These are phyloP conservation scores for Hirschioporus abietinus DNA, from an alignment of 768 basidiomycete genomes.

Conservation along the genomic window DNA sequence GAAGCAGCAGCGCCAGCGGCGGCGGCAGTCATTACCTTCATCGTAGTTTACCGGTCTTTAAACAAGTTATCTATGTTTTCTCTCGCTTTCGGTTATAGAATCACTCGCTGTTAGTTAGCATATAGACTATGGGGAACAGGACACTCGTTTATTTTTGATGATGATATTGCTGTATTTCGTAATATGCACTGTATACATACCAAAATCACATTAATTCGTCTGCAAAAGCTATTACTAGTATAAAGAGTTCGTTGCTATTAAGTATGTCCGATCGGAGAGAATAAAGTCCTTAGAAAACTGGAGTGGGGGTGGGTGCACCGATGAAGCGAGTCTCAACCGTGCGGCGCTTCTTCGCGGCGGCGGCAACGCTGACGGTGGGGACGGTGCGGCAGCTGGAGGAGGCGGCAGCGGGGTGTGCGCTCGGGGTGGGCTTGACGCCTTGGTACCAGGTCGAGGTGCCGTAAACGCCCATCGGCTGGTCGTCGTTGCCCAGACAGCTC, in stretches of 20 bases:
- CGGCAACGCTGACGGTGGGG: slow-evolving; percentile 26
- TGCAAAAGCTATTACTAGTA: neutral
- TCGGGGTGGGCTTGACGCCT: slow-evolving; percentile 33
- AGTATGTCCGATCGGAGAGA: neutral
- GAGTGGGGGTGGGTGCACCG: neutral
- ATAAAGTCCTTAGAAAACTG: neutral
- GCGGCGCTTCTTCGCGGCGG: slow-evolving; percentile 11
- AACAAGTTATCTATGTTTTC: no score
- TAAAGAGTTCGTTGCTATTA: neutral
- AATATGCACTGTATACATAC: neutral
- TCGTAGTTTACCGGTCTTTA: neutral
- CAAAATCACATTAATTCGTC: neutral
- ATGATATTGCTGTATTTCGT: neutral
- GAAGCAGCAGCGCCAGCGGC: slow-evolving; percentile 11
- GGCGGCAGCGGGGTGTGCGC: slow-evolving; percentile 32
- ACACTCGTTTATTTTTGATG: neutral
- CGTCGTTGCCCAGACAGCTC: slow-evolving; percentile 35
- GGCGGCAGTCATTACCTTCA: neutral
- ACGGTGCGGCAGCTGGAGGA: slow-evolving; percentile 31
- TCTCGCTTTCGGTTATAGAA: slow-evolving; percentile 3
- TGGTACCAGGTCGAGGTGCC: slow-evolving; percentile 33
- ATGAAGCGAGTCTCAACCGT: neutral
- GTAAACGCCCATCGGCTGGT: slow-evolving; percentile 35
- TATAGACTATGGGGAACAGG: neutral
- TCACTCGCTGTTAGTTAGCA: neutral